These are phyloP conservation scores for Wallacemonas collosoma DNA, from an alignment of 208 protist species.

Conservation along the genomic window DNA sequence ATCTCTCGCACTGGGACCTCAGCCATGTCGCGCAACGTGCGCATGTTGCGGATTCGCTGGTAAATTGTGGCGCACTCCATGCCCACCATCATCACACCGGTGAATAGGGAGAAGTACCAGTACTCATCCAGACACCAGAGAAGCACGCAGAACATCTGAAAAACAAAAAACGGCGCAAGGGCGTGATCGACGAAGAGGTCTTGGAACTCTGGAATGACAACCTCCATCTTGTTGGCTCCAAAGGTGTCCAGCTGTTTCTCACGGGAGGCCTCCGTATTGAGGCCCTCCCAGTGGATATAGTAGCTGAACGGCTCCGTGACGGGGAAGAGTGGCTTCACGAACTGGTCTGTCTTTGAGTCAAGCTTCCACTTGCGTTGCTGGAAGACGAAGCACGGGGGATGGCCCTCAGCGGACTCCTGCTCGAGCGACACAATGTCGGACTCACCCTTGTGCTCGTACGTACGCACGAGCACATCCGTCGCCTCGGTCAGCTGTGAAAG, in stretches of 20 bases:
- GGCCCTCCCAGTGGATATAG: slow-evolving; percentile 76
- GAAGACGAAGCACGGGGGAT: slow-evolving; percentile 84
- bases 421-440: slow-evolving; percentile 83
- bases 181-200: slow-evolving; percentile 96
- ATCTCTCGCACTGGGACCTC: slow-evolving; percentile 85
- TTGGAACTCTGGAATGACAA: slow-evolving; percentile 95
- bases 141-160: slow-evolving; percentile 98
- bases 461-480: slow-evolving; percentile 77
- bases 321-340: slow-evolving; percentile 88
- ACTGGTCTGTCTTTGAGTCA: slow-evolving; percentile 53
- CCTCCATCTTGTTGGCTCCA: slow-evolving; percentile 91
- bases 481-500: slow-evolving; percentile 46
- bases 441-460: slow-evolving; percentile 80
- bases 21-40: slow-evolving; percentile 92
- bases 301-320: slow-evolving; percentile 74
- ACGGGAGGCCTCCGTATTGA: slow-evolving; percentile 49
- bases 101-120: slow-evolving; percentile 98
- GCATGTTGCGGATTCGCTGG: slow-evolving; percentile 94
- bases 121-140: slow-evolving; percentile 98
- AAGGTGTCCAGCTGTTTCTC: slow-evolving; percentile 67
- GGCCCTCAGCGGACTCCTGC: slow-evolving; percentile 50
- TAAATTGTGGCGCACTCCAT: slow-evolving; percentile 97
- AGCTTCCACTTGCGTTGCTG: slow-evolving; percentile 92
- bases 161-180: slow-evolving; percentile 98
- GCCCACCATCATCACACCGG: slow-evolving; percentile 96